A percentile compares a stretch with the other conserved stretches of the same genome.
These are phyloP conservation scores for Huntiella bhutanensis DNA, from an alignment of 2,329 filamentous ascomycete species.

Conservation along the genomic window DNA sequence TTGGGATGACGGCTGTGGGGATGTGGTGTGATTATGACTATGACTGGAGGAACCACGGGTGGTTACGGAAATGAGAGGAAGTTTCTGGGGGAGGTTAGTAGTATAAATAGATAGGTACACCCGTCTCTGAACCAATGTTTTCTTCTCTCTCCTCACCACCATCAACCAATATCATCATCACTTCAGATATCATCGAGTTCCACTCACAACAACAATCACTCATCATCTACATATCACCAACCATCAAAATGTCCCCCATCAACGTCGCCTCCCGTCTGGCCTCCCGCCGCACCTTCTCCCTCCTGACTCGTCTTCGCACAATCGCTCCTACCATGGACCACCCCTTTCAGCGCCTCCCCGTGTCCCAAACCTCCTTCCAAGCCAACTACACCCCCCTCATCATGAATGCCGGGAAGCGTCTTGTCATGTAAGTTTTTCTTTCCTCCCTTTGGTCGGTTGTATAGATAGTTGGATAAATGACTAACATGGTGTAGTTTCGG, in stretches of 20 bases:
- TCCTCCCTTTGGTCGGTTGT: neutral
- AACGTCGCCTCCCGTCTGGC: constrained; percentile 15
- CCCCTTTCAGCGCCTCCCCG: constrained; percentile 19
- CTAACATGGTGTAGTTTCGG: constrained; percentile 17
- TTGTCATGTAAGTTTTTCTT: neutral
- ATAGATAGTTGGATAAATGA: neutral
- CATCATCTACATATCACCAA: neutral
- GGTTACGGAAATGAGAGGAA: neutral
- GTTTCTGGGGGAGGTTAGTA: neutral
- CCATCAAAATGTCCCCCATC: constrained; percentile 4
- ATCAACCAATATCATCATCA: neutral
- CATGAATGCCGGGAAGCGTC: neutral
- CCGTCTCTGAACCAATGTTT: neutral
- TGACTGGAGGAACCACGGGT: neutral
- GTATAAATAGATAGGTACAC: neutral
- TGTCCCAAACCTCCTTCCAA: constrained; percentile 15
- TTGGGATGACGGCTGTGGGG: neutral
- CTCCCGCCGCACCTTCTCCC: constrained; percentile 19
- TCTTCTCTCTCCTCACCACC: neutral
- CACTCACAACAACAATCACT: neutral
- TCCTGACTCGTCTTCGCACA: constrained; percentile 17
- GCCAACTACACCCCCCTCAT: constrained; percentile 18
- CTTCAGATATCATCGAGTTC: neutral
- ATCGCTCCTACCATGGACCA: constrained; percentile 20
- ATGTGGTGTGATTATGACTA: constrained; percentile 3